Conservation (phyloP, 2,329 filamentous ascomycete species). For the Cordyceps javanica region DNA sequence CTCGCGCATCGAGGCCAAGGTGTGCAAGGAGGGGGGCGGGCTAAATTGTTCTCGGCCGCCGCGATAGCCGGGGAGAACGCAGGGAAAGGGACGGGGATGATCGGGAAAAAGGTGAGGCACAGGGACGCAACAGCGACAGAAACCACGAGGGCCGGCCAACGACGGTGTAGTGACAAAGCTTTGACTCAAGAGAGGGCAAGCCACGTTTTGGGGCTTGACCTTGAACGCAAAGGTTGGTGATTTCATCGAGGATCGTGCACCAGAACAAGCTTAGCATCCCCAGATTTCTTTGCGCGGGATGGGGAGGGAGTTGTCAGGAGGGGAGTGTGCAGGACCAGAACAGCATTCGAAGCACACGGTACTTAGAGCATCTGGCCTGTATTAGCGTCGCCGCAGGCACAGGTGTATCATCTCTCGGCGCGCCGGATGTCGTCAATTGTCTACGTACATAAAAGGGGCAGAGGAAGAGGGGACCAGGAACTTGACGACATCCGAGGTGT, state of each 20-base stretch:
- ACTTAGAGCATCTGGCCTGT: background rate
- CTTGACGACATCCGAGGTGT: background rate
- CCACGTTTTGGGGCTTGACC: background rate
- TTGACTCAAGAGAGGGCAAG: background rate
- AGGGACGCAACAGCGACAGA: too few relatives aligned
- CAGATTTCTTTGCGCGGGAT: conserved; percentile 6
- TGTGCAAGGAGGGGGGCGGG: background rate
- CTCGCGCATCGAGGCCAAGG: background rate
- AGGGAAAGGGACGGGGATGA: background rate
- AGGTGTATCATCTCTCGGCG: background rate
- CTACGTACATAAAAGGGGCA: background rate
- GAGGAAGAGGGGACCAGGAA: background rate
- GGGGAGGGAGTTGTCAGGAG: background rate
- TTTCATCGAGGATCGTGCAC: background rate
- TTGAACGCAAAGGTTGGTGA: background rate
- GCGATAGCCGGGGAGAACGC: conserved; percentile 3
- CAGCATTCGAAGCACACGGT: background rate
- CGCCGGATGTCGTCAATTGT: background rate
- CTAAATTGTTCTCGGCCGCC: background rate
- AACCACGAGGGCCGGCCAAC: too few relatives aligned
- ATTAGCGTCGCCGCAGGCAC: background rate
- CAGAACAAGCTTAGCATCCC: background rate
- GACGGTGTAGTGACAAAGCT: background rate
- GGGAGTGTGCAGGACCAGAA: background rate
- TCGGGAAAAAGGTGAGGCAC: background rate